These are phyloP conservation scores for Monosporascus cannonballus DNA, from an alignment of 2,329 filamentous ascomycete genomes.

Conservation along the genomic window DNA sequence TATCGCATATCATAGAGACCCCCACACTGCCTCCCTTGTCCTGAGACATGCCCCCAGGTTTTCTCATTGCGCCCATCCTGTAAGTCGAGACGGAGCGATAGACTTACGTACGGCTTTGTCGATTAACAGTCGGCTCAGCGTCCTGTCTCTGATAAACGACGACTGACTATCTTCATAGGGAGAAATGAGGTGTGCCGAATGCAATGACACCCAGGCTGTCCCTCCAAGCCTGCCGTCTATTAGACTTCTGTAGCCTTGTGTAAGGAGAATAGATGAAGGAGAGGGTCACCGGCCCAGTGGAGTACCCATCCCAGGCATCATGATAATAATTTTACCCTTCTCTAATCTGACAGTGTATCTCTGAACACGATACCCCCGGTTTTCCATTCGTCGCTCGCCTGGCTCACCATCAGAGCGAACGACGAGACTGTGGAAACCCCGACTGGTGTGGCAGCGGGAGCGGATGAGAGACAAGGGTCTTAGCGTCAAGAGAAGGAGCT, in stretches of 20 bases:
- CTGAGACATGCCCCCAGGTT: background rate
- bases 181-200: background rate
- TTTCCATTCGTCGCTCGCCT: too few species aligned
- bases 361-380: too few species aligned
- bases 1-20: background rate
- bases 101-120: background rate
- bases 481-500: background rate
- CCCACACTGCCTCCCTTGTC: background rate
- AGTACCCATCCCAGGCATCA: too few species aligned
- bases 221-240: too few species aligned
- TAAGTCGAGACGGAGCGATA: background rate
- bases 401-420: background rate
- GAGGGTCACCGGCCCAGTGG: too few species aligned
- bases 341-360: too few species aligned
- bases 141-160: background rate
- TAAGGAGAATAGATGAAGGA: too few species aligned
- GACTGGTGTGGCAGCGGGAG: background rate
- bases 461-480: background rate
- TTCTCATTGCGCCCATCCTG: background rate
- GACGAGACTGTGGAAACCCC: background rate
- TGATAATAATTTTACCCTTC: too few species aligned
- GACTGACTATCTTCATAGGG: background rate
- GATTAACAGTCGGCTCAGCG: background rate
- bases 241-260: too few species aligned
- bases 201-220: background rate